These are phyloP conservation scores for Pseudoperonospora humuli DNA, from an alignment of 352 stramenopile species.

Conservation along the genomic window DNA sequence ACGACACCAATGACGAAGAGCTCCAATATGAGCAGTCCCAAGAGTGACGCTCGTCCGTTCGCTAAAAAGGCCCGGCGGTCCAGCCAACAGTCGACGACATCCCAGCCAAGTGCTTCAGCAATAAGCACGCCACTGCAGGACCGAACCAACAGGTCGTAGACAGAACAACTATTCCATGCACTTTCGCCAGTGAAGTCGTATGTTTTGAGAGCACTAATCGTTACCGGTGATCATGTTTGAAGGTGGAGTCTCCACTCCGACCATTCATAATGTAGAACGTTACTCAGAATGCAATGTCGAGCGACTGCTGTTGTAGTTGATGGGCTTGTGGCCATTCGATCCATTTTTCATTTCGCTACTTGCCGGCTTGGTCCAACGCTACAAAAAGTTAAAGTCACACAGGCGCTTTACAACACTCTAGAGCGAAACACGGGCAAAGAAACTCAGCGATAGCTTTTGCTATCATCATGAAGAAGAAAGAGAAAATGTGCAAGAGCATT, in stretches of 20 bases:
- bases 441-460: not conserved
- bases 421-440: not conserved
- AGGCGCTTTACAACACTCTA: not conserved
- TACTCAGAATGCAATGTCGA: not conserved
- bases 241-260: not conserved
- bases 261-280: not conserved
- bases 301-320: too few relatives aligned
- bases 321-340: too few relatives aligned
- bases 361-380: too few relatives aligned
- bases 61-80: slow-evolving; percentile 28
- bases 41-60: slow-evolving; percentile 12
- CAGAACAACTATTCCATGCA: slow-evolving; percentile 7
- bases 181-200: slow-evolving; percentile 2
- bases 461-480: not conserved
- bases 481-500: not conserved
- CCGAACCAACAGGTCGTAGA: slow-evolving; percentile 33
- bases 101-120: slow-evolving; percentile 9
- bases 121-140: slow-evolving; percentile 30
- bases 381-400: not conserved
- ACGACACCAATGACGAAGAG: slow-evolving; percentile 18
- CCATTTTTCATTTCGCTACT: too few relatives aligned
- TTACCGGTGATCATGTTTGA: not conserved
- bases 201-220: slow-evolving; percentile 8
- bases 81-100: slow-evolving; percentile 24
- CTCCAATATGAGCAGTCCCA: slow-evolving; percentile 20